Conservation (phyloP, 2,329 filamentous ascomycete species). For the Fusarium nelsonii region DNA sequence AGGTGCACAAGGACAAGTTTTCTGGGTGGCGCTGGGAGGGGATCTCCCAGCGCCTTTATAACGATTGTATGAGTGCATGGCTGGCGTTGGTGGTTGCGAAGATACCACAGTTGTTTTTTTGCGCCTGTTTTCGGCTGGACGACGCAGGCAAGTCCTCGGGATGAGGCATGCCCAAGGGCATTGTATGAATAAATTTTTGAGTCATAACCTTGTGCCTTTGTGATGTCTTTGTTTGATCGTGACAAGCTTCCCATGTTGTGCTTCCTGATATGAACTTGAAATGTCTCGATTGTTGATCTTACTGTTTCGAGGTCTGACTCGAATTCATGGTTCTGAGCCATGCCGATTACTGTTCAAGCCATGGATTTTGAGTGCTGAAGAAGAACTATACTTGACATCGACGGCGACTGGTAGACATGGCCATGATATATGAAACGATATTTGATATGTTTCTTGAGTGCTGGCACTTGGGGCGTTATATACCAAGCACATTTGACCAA, state of each 20-base stretch:
- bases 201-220: not conserved
- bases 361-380: no score
- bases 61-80: slow-evolving; percentile 36
- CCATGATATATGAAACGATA: no score
- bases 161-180: slow-evolving; percentile 18
- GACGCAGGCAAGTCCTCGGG: slow-evolving; percentile 33
- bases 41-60: slow-evolving; percentile 16
- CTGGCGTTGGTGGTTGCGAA: slow-evolving; percentile 40
- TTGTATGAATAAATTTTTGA: slow-evolving; percentile 6
- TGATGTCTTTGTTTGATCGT: not conserved
- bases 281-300: no score
- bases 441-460: no score
- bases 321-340: no score
- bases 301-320: no score
- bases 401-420: no score
- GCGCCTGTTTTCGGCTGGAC: slow-evolving; percentile 27
- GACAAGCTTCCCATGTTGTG: not conserved
- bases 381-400: no score
- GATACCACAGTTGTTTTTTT: slow-evolving; percentile 40
- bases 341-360: no score
- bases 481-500: no score
- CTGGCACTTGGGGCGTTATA: no score
- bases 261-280: no score
- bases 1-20: slow-evolving; percentile 19
- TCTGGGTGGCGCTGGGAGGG: slow-evolving; percentile 27